phyloP scores from a whole-genome alignment of 306 rosid genomes.

The Phaseolus lunatus region DNA sequence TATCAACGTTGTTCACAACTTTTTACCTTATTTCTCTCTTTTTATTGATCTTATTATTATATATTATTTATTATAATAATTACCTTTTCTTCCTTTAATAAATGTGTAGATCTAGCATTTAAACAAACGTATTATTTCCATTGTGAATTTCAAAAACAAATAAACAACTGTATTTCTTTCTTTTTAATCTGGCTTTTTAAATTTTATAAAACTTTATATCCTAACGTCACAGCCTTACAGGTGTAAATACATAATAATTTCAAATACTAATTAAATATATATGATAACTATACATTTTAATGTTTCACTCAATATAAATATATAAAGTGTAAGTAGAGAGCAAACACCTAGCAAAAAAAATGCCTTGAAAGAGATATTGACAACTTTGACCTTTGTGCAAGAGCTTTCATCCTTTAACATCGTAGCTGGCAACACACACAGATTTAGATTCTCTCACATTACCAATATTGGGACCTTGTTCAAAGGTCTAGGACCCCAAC shows the following conservation, averaged over 20 bases:
- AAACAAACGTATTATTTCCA: no score
- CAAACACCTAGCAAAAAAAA: conserved; percentile 16
- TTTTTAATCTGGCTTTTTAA: no score
- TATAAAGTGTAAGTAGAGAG: not conserved
- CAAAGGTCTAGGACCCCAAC: conserved; percentile 45
- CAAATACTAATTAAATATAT: no score
- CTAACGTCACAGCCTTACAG: not conserved
- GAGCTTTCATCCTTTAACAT: conserved; percentile 61
- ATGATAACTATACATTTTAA: no score
- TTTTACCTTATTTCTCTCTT: not conserved
- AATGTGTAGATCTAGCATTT: not conserved
- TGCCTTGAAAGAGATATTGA: conserved; percentile 43
- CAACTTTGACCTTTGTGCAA: conserved; percentile 63
- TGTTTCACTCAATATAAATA: not conserved
- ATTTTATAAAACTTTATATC: no score
- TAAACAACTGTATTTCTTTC: no score
- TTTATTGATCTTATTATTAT: not conserved
- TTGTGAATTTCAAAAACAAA: no score
- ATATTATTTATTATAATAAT: not conserved
- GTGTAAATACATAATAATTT: not conserved
- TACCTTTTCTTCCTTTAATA: not conserved
- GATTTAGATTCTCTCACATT: conserved; percentile 56
- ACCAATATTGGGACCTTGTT: conserved; percentile 28
- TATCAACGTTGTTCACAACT: not conserved
- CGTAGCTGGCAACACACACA: conserved; percentile 77